Conservation (phyloP, 2,329 filamentous ascomycete genomes). For the Fusarium odoratissimum region DNA sequence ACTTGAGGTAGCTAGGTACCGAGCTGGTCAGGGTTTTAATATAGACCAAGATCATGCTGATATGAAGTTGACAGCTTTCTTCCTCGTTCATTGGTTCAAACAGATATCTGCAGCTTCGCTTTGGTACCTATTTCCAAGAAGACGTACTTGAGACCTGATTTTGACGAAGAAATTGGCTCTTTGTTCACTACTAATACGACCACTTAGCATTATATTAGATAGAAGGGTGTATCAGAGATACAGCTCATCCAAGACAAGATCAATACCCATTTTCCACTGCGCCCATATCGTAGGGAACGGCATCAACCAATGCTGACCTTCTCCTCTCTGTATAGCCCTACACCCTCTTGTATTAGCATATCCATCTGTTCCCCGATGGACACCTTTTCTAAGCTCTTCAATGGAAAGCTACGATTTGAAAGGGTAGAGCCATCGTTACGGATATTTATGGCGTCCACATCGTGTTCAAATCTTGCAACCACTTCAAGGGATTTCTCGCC, state of each 20-base stretch:
- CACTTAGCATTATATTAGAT: too few species aligned
- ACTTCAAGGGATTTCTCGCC: rapidly evolving
- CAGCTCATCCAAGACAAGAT: background rate
- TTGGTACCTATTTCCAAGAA: too few species aligned
- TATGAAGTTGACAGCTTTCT: too few species aligned
- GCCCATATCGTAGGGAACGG: rapidly evolving
- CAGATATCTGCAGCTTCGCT: too few species aligned
- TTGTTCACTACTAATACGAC: too few species aligned
- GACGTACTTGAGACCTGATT: too few species aligned
- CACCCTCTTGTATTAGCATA: background rate
- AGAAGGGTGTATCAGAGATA: too few species aligned
- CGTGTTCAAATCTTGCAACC: rapidly evolving
- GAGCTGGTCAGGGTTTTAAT: too few species aligned
- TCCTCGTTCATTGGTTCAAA: too few species aligned
- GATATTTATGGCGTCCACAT: rapidly evolving
- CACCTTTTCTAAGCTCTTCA: rapidly evolving
- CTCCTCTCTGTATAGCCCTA: rapidly evolving
- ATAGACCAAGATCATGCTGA: too few species aligned
- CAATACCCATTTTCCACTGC: rapidly evolving
- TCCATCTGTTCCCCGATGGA: background rate
- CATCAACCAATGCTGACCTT: rapidly evolving
- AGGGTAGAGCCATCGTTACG: rapidly evolving
- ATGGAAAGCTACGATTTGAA: rapidly evolving
- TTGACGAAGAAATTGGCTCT: too few species aligned
- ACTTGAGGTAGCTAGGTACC: too few species aligned